These are phyloP conservation scores for Camelina neglecta DNA, from an alignment of 345 rosid genomes.

Conservation along the genomic window DNA sequence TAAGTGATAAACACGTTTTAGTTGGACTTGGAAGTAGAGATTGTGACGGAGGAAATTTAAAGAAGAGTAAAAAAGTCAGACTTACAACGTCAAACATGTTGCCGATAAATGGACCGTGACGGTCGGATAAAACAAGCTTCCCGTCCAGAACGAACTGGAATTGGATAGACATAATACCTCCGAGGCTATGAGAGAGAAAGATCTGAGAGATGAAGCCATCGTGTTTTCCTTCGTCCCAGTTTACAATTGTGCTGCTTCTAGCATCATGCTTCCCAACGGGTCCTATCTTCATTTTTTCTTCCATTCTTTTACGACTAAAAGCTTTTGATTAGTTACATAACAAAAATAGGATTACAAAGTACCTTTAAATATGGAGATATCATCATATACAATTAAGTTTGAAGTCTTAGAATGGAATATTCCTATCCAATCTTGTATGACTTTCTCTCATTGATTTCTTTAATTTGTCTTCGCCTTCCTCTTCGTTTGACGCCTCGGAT, in stretches of 20 bases:
- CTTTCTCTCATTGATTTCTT: background rate
- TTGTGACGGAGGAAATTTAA: too few relatives aligned
- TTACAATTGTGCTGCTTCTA: constrained; percentile 36
- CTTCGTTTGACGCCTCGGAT: constrained; percentile 2
- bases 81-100: constrained; percentile 45
- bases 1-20: constrained; percentile 14
- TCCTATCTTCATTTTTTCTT: constrained; percentile 42
- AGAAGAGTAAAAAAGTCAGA: background rate
- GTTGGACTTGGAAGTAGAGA: too few relatives aligned
- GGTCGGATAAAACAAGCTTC: constrained; percentile 37
- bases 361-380: background rate
- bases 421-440: constrained; percentile 18
- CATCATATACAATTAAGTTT: background rate
- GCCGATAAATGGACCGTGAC: constrained; percentile 37
- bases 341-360: background rate
- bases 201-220: constrained; percentile 37
- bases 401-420: constrained; percentile 36
- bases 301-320: background rate
- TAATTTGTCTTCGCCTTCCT: background rate
- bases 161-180: constrained; percentile 39
- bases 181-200: constrained; percentile 28
- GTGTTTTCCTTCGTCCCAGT: constrained; percentile 41
- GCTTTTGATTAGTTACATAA: constrained; percentile 4
- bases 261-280: constrained; percentile 47
- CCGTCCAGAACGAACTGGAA: constrained; percentile 35